Percentiles rank a stretch among this genome's conserved stretches.
These are phyloP conservation scores for Stagonosporopsis tanaceti DNA, from an alignment of 2,329 filamentous ascomycete species.

Conservation along the genomic window DNA sequence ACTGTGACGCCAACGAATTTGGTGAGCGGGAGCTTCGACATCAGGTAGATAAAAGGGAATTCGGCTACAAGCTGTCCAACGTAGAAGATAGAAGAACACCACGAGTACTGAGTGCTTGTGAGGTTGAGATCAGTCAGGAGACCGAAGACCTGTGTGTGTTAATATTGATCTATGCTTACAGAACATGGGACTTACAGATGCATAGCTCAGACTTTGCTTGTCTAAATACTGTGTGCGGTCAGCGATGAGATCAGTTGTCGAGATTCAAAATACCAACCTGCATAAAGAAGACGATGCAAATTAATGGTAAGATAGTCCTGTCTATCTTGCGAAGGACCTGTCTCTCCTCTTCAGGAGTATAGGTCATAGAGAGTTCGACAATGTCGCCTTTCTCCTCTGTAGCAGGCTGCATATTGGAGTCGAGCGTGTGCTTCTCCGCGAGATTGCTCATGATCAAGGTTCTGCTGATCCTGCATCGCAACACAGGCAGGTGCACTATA, in stretches of 20 bases:
- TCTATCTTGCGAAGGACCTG: conserved; percentile 26
- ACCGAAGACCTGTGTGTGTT: conserved; percentile 44
- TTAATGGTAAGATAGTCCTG: conserved; percentile 19
- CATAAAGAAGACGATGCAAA: conserved; percentile 41
- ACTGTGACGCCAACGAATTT: conserved; percentile 60
- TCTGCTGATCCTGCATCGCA: not conserved
- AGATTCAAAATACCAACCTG: not conserved
- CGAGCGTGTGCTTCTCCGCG: not conserved
- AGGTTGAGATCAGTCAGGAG: conserved; percentile 58
- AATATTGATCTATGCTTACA: not conserved
- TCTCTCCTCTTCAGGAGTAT: conserved; percentile 24
- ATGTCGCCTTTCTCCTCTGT: conserved; percentile 12
- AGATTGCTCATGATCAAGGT: not conserved
- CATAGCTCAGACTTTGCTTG: conserved; percentile 61
- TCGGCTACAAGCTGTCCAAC: conserved; percentile 53
- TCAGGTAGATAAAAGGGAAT: conserved; percentile 61
- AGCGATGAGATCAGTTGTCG: not conserved
- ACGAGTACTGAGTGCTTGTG: conserved; percentile 58
- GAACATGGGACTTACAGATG: conserved; percentile 41
- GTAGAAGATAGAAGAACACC: conserved; percentile 58
- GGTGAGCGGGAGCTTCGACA: conserved; percentile 59
- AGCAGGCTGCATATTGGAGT: not conserved
- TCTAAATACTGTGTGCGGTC: conserved; percentile 42
- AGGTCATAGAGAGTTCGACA: conserved; percentile 1
- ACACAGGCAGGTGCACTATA: not conserved